These are phyloP conservation scores for Austropuccinia psidii DNA, from an alignment of 1,284 basidiomycete species.

Conservation along the genomic window DNA sequence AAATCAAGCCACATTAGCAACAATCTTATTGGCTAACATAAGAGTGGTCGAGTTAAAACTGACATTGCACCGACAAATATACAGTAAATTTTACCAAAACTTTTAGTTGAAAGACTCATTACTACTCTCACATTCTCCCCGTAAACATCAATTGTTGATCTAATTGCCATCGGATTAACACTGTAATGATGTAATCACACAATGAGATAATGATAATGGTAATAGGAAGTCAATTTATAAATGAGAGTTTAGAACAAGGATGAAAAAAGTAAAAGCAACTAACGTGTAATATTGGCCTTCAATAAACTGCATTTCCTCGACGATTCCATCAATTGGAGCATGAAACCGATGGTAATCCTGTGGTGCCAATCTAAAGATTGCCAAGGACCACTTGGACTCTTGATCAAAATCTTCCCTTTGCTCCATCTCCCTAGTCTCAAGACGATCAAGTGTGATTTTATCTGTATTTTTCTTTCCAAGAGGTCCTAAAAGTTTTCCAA, in stretches of 20 bases:
- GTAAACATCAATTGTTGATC: slow-evolving; percentile 39
- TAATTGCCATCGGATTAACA: slow-evolving; percentile 47
- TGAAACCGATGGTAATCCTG: slow-evolving; percentile 96
- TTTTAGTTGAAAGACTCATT: slow-evolving; percentile 58
- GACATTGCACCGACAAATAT: slow-evolving; percentile 36
- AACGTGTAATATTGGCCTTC: slow-evolving; percentile 46
- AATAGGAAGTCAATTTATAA: not conserved
- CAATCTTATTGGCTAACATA: not conserved
- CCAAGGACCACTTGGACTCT: slow-evolving; percentile 3
- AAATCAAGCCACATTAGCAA: not conserved
- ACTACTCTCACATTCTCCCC: slow-evolving; percentile 68
- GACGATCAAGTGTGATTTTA: not conserved
- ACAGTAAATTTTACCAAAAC: slow-evolving; percentile 22
- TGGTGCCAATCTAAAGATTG: slow-evolving; percentile 59
- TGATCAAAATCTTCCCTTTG: not conserved
- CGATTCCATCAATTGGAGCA: slow-evolving; percentile 69
- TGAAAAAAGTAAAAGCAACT: slow-evolving; percentile 40
- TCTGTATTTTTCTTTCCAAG: slow-evolving; percentile 64
- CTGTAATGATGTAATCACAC: not conserved
- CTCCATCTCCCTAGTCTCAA: not conserved
- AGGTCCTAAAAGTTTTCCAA: slow-evolving; percentile 67
- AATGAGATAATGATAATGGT: not conserved
- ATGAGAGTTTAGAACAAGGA: not conserved
- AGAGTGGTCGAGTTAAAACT: not conserved
- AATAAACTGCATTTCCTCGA: slow-evolving; percentile 43